Percentiles rank a stretch among this genome's conserved stretches.
These are phyloP conservation scores for Solanum piurae DNA, from an alignment of 257 asterid species.

Conservation along the genomic window DNA sequence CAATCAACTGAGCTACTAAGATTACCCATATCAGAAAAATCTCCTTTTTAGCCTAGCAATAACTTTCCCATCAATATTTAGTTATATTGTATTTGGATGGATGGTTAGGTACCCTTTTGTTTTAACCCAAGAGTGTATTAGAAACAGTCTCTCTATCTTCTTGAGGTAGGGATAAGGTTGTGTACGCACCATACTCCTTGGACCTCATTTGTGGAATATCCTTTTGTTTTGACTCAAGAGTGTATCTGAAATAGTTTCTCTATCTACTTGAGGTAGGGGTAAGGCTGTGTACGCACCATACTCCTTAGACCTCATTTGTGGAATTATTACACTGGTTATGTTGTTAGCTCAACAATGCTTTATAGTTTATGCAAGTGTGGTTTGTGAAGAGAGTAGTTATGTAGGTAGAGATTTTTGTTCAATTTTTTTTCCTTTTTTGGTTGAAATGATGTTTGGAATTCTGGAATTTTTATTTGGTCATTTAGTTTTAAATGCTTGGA, in stretches of 20 bases:
- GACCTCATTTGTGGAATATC: not conserved
- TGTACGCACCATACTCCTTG: not conserved
- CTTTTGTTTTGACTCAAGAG: not conserved
- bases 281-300: not conserved
- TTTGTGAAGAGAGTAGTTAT: not conserved
- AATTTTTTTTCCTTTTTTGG: not conserved
- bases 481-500: not conserved
- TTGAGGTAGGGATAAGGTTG: not conserved
- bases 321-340: not conserved
- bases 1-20: not conserved
- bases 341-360: not conserved
- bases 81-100: not conserved
- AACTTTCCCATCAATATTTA: not conserved
- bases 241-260: not conserved
- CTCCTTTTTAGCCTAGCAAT: not conserved
- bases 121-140: not conserved
- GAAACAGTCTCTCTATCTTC: not conserved
- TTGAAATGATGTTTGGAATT: not conserved
- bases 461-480: not conserved
- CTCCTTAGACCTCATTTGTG: not conserved
- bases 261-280: not conserved
- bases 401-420: not conserved
- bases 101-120: not conserved
- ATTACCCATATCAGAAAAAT: not conserved
- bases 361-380: not conserved